Conservation (phyloP, 2,329 filamentous ascomycete species). For the Pseudogymnoascus verrucosus region DNA sequence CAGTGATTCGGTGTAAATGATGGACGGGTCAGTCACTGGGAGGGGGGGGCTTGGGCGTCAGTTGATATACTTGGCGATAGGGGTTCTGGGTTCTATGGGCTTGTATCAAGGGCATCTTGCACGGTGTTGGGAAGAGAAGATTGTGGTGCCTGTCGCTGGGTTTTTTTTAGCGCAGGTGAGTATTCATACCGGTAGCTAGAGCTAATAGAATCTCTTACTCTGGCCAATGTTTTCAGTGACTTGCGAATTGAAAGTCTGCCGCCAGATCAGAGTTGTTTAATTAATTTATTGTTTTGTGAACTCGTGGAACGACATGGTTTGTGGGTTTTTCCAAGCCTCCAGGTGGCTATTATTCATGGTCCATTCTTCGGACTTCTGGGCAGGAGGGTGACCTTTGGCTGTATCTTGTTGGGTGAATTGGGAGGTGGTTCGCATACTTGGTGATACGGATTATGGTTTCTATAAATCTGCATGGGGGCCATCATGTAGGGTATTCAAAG, state of each 20-base stretch:
- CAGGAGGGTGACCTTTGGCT: background rate
- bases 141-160: background rate
- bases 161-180: background rate
- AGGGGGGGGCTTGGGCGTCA: background rate
- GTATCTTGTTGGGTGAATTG: background rate
- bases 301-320: background rate
- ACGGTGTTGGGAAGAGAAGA: background rate
- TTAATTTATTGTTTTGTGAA: background rate
- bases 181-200: background rate
- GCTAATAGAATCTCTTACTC: background rate
- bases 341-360: background rate
- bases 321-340: background rate
- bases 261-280: background rate
- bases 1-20: background rate
- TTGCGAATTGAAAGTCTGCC: background rate
- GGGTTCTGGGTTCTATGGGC: background rate
- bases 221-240: background rate
- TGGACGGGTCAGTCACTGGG: background rate
- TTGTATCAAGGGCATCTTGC: background rate
- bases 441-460: background rate
- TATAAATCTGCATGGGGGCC: background rate
- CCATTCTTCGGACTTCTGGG: background rate
- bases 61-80: background rate
- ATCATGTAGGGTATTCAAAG: background rate
- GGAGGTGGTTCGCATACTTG: background rate